Percentiles rank a stretch among this genome's conserved stretches.
These are phyloP conservation scores for Meyerozyma sp. DNA, from an alignment of 1,139 yeast species.

Conservation along the genomic window DNA sequence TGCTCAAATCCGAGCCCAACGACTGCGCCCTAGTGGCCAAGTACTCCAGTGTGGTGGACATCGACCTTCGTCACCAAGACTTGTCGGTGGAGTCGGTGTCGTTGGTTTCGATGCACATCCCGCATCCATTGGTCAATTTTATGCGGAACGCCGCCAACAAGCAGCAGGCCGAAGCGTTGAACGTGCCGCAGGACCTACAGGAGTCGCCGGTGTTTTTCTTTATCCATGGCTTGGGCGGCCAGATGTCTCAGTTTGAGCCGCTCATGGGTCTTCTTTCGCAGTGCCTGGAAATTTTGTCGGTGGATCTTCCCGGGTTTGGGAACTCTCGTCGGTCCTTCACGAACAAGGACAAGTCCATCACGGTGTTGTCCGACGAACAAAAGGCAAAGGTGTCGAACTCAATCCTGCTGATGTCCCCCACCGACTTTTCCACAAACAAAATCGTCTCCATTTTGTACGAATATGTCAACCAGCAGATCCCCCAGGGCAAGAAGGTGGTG, in stretches of 20 bases:
- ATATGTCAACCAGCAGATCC: conserved; percentile 35
- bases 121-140: conserved; percentile 49
- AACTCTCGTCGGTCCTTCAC: conserved; percentile 31
- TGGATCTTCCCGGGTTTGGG: conserved; percentile 79
- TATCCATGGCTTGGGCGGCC: conserved; percentile 77
- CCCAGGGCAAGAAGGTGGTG: conserved; percentile 44
- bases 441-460: conserved; percentile 42
- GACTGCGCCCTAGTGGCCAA: conserved; percentile 53
- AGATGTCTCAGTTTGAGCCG: conserved; percentile 66
- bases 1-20: conserved; percentile 42
- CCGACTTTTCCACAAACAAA: conserved; percentile 43
- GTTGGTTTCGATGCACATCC: conserved; percentile 42
- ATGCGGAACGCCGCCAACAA: conserved; percentile 34
- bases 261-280: conserved; percentile 61
- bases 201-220: conserved; percentile 56
- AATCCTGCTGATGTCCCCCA: conserved; percentile 30
- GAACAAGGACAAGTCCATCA: conserved; percentile 14
- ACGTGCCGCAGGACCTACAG: conserved; percentile 31
- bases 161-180: conserved; percentile 13
- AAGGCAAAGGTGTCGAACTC: conserved; percentile 24
- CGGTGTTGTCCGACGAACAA: conserved; percentile 20
- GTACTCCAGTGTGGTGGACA: conserved; percentile 32
- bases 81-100: conserved; percentile 31
- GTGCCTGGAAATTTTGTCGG: conserved; percentile 56
- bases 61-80: conserved; percentile 23